Evolutionary conservation across 176 grass and related monocot genomes (phyloP), one percentile per base, ranked within the genome.

Genomic region (Avena sativa): DNA sequence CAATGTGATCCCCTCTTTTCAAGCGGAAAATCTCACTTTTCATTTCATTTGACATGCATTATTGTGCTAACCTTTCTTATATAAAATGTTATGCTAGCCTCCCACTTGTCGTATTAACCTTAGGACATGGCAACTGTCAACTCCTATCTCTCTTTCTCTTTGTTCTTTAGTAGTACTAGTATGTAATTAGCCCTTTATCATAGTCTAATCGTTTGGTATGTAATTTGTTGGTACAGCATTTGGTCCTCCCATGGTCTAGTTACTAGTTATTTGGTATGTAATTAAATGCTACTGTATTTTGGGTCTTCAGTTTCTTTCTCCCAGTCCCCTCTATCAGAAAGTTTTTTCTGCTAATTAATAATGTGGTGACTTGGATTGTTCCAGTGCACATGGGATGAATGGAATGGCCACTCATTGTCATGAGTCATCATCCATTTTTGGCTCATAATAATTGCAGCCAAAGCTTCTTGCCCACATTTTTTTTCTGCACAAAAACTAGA

Each of bases 361-460:
- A 32, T 68, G 48, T 70, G 84, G 53, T 71, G 73, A 64, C 47
- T 83, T 52, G 65, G 84, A 79, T 20, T 64, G 84, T 73, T 79
- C 53, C 32, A 26, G 64, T 87, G 73, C 89, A 87, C 74, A 90
- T 84, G 88, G 71, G 73, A 62, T 26, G 16, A 68, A 8, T 19
- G 30, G 14, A 44, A 13, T 21, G 69, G 19, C 10, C 20, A 25
- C 9, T 78, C 55, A 6, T 40, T 73, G 48, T 20, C 56, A 70
- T 78, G 40, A 86, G 15, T 67, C 79, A 46, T 46, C 36, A 76
- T 21, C 32, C 21, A 51, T 16, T 57, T 66, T 69, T 46, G 9
- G 40, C 48, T 47, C 8, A 55, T 64, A 70, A 79, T 47, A 71
- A 38, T 79, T 28, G 62, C 53, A 12, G 26, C 44, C 48, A 52